Base-by-base conservation (phyloP, 305 asterid species). In the Solanum hybrid region DNA sequence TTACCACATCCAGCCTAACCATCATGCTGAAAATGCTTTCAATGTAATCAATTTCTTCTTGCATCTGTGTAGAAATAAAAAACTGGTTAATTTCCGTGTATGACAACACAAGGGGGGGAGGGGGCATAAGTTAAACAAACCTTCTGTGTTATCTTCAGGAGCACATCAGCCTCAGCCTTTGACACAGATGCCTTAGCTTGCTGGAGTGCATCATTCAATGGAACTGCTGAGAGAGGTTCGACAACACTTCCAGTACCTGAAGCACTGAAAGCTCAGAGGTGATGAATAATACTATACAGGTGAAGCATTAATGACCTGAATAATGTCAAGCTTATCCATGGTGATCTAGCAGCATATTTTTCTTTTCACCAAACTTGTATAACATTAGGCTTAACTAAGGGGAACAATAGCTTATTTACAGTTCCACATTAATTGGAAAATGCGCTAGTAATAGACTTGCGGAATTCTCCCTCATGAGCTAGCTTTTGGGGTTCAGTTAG, bases 191-290 rank as follows among this genome's bases (percentile, higher is more conserved):
- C 93, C 92, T 94, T 94, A 85, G 99, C 98, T 91, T 91, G 97
- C 91, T 95, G 98, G 94, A 97, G 94, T 92, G 95, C 98, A 93
- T 96, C 98, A 91, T 97, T 97, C 78, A 97, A 88, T 77, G 98
- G 95, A 90, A 97, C 98, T 86, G 98, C 99, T 90, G 95, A 89
- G 87, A 97, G 95, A 88, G 99, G 99, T 93, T 97, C 99, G 3
- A 96, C 88, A 82, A 95, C 91, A 91, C 93, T 95, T 91, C 96
- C 99, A 51, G 92, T 91, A 92, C 95, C 99, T 95, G 98, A 93
- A 94, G 95, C 97, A 94, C 99, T 96, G 94, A 88, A 93, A 91
- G 80, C 92, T 90, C 89, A 90, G 90, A 85, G 90, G 72, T 88
- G 31, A 51, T 84, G 87, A 22, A 31, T 51, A 51, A 31, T 51